Percentiles rank a stretch among this genome's conserved stretches.
These are phyloP conservation scores for Pelargonium citronellum DNA, from an alignment of 441 rosid genomes.

Conservation along the genomic window DNA sequence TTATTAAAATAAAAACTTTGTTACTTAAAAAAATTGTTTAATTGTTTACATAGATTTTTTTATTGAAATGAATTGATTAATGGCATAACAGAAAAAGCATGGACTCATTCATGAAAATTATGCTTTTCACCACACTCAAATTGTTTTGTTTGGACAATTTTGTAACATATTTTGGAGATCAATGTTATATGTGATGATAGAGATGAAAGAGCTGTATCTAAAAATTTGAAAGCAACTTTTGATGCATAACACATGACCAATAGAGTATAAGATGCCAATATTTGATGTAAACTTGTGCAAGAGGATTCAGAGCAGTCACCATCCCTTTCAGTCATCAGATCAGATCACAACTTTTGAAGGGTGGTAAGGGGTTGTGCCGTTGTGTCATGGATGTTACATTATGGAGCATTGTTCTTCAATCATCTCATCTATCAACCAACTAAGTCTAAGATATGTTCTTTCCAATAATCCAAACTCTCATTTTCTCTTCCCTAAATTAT, in stretches of 20 bases:
- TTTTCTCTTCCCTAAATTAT: too few species aligned
- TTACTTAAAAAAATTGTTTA: too few species aligned
- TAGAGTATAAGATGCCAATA: conserved; percentile 14
- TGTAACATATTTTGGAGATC: background rate
- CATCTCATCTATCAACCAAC: background rate
- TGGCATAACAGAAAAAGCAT: too few species aligned
- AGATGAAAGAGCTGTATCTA: background rate
- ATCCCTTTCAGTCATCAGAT: background rate
- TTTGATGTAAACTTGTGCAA: conserved; percentile 16
- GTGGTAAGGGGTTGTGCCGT: too few species aligned
- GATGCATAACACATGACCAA: conserved; percentile 8
- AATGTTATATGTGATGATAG: background rate
- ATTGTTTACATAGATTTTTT: too few species aligned
- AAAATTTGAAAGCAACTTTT: background rate
- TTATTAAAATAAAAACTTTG: too few species aligned
- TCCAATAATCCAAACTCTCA: background rate
- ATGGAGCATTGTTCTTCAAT: background rate
- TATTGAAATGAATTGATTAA: too few species aligned
- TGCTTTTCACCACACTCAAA: too few species aligned
- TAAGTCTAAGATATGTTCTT: background rate
- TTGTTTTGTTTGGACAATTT: too few species aligned
- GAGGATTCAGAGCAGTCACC: background rate
- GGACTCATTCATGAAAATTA: too few species aligned
- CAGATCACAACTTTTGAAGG: too few species aligned
- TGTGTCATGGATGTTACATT: too few species aligned